A percentile compares a stretch with the other conserved stretches of the same genome.
These are phyloP conservation scores for Candida sojae DNA, from an alignment of 1,139 yeast genomes.

Conservation along the genomic window DNA sequence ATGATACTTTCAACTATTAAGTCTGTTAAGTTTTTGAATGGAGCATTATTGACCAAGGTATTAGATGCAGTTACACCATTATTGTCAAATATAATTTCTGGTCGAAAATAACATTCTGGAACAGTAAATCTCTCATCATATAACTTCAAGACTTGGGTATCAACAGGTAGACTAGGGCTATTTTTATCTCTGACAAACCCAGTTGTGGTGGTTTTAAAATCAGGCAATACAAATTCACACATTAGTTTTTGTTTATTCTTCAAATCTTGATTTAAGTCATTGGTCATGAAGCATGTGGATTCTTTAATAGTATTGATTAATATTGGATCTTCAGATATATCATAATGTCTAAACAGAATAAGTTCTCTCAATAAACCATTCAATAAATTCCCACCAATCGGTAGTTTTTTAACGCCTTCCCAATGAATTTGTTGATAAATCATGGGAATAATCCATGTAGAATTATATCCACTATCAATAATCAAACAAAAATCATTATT, in stretches of 20 bases:
- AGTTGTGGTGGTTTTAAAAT: conserved; percentile 73
- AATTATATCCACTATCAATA: conserved; percentile 84
- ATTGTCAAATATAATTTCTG: conserved; percentile 61
- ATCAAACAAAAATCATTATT: conserved; percentile 68
- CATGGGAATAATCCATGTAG: conserved; percentile 87
- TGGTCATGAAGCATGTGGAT: conserved; percentile 62
- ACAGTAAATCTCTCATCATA: conserved; percentile 84
- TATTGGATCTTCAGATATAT: conserved; percentile 88
- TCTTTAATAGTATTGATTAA: conserved; percentile 87
- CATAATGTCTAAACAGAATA: conserved; percentile 88
- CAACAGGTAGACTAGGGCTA: conserved; percentile 22
- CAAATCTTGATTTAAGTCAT: conserved; percentile 62
- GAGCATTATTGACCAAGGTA: conserved; percentile 48
- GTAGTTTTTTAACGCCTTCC: conserved; percentile 73
- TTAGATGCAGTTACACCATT: conserved; percentile 28
- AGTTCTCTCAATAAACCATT: conserved; percentile 83
- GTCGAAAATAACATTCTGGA: conserved; percentile 87
- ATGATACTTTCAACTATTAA: conserved; percentile 71
- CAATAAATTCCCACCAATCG: conserved; percentile 82
- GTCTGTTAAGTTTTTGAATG: conserved; percentile 71
- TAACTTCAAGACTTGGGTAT: conserved; percentile 66
- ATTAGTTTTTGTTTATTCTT: conserved; percentile 26
- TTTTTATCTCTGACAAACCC: conserved; percentile 51
- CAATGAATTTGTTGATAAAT: conserved; percentile 77
- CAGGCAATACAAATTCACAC: conserved; percentile 82